These are phyloP conservation scores for Knufia petricola DNA, from an alignment of 2,329 filamentous ascomycete species.

Conservation along the genomic window DNA sequence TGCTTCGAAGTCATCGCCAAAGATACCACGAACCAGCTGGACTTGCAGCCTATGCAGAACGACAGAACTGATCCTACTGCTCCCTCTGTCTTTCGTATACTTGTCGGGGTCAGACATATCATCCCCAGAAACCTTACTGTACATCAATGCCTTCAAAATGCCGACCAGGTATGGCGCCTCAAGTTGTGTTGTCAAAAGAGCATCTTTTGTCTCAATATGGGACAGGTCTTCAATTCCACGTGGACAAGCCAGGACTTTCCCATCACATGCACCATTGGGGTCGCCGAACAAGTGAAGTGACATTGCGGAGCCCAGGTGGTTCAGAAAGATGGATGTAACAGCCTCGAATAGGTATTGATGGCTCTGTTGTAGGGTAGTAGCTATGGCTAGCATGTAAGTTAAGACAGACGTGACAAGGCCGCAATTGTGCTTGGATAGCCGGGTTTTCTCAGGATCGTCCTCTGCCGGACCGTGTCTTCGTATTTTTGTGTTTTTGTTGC, in stretches of 20 bases:
- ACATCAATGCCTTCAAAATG: conserved; percentile 23
- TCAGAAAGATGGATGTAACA: conserved; percentile 16
- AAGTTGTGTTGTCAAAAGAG: conserved; percentile 23
- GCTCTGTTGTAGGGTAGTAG: conserved; percentile 11
- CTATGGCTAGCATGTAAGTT: conserved; percentile 12
- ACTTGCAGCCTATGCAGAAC: conserved; percentile 28
- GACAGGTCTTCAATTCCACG: conserved; percentile 25
- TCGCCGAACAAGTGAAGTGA: conserved; percentile 18
- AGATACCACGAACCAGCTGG: conserved; percentile 34
- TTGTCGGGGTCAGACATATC: background rate
- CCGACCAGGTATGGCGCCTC: conserved; percentile 31
- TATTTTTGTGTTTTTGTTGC: conserved; percentile 1
- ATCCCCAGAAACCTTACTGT: conserved; percentile 5
- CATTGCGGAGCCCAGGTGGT: conserved; percentile 20
- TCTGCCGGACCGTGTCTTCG: background rate
- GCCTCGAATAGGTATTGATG: conserved; percentile 17
- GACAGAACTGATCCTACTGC: background rate
- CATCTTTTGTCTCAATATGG: conserved; percentile 17
- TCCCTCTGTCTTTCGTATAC: conserved; percentile 1
- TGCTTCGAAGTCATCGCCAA: conserved; percentile 28
- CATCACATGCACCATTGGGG: background rate
- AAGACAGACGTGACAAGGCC: background rate
- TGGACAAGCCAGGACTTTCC: conserved; percentile 23
- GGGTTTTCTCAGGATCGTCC: background rate
- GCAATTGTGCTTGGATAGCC: background rate